These are phyloP conservation scores for Aphanomyces stellatus DNA, from an alignment of 352 stramenopile genomes.

Conservation along the genomic window DNA sequence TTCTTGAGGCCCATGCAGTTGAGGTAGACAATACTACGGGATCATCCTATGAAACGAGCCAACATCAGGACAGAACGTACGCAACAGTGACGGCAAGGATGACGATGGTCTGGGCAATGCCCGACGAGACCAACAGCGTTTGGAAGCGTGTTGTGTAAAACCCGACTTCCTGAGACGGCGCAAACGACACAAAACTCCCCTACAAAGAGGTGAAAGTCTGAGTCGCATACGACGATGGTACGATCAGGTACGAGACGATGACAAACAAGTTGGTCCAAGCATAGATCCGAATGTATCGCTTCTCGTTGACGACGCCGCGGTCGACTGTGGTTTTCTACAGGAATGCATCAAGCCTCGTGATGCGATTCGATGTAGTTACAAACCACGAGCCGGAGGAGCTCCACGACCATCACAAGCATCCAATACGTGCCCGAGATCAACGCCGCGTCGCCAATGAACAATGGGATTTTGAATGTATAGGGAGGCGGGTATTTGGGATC, in stretches of 20 bases:
- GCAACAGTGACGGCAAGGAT: neutral
- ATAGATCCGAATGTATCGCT: neutral
- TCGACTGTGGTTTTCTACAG: conserved; percentile 16
- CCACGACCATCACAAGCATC: conserved; percentile 13
- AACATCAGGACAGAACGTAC: neutral
- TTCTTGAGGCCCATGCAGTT: conserved; percentile 42
- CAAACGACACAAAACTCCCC: neutral
- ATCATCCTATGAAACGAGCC: neutral
- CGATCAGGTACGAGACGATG: neutral
- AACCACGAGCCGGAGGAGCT: conserved; percentile 8
- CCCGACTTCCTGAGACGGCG: neutral
- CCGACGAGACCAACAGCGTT: neutral
- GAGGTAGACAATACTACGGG: conserved; percentile 21
- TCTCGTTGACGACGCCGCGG: neutral
- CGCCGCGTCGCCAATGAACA: conserved; percentile 5
- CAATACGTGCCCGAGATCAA: conserved; percentile 1
- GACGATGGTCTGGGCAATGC: neutral
- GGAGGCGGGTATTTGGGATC: neutral
- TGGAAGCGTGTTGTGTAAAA: conserved; percentile 4
- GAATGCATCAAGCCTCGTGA: neutral
- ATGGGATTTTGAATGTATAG: neutral
- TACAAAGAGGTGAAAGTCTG: no score
- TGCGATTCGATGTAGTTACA: neutral
- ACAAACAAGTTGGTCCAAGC: neutral
- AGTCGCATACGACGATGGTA: neutral